phyloP scores from a whole-genome alignment of 495 filamentous ascomycete genomes.

The Physcia stellaris region DNA sequence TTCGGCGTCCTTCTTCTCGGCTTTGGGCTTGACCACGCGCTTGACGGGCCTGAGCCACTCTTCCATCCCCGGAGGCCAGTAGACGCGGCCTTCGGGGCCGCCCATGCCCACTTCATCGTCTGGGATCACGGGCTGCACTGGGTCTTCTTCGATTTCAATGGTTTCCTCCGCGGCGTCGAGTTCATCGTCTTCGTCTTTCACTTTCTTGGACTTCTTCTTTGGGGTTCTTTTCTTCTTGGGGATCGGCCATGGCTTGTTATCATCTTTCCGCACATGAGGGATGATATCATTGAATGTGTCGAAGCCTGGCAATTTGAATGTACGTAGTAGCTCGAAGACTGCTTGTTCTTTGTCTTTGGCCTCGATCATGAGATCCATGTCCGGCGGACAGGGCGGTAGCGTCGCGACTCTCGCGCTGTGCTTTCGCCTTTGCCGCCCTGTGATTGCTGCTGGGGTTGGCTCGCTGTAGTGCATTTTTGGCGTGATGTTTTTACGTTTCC shows the following conservation, averaged over 20 bases:
- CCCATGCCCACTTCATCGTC: conserved; percentile 79
- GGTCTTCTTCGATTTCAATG: conserved; percentile 20
- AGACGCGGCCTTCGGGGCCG: conserved; percentile 71
- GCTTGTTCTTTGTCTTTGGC: conserved; percentile 98
- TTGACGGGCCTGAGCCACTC: conserved; percentile 79
- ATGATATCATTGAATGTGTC: conserved; percentile 64
- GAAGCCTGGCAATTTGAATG: conserved; percentile 66
- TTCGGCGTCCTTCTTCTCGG: conserved; percentile 16
- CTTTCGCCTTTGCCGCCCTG: conserved; percentile 61
- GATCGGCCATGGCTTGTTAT: conserved; percentile 48
- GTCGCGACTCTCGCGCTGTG: conserved; percentile 65
- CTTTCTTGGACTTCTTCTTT: conserved; percentile 33
- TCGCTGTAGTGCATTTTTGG: conserved; percentile 98
- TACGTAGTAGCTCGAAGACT: conserved; percentile 86
- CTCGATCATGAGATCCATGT: conserved; percentile 96
- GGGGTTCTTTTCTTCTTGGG: conserved; percentile 32
- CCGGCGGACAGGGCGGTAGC: conserved; percentile 65
- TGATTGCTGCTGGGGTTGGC: conserved; percentile 59
- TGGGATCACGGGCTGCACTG: conserved; percentile 27
- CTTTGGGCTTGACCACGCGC: conserved; percentile 50
- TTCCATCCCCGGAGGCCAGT: conserved; percentile 83
- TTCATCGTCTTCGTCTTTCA: conserved; percentile 33
- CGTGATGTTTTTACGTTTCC: conserved; percentile 72
- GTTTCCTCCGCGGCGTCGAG: conserved; percentile 30
- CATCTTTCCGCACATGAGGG: conserved; percentile 63